phyloP scores from a whole-genome alignment of 2,329 filamentous ascomycete species.

The Ramularia endophylla region DNA sequence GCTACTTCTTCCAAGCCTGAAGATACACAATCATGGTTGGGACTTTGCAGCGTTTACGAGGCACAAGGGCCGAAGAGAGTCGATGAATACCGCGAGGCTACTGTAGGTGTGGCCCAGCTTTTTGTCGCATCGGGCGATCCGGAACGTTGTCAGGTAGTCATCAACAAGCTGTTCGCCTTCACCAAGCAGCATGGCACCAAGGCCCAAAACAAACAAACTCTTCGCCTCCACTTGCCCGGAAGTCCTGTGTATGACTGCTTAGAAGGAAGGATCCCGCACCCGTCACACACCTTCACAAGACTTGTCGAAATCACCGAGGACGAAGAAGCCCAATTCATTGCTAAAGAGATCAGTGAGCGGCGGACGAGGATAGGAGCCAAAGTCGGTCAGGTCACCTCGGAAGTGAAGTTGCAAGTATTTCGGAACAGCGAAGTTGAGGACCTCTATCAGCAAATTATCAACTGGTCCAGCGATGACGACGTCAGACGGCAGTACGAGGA shows the following conservation, averaged over 20 bases:
- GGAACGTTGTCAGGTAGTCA: conserved; percentile 54
- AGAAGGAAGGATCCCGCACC: conserved; percentile 76
- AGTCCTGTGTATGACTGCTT: conserved; percentile 75
- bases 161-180: conserved; percentile 75
- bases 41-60: conserved; percentile 79
- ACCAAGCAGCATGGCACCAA: conserved; percentile 67
- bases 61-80: conserved; percentile 65
- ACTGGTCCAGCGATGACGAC: conserved; percentile 87
- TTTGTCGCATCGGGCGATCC: conserved; percentile 60
- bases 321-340: conserved; percentile 84
- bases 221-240: conserved; percentile 70
- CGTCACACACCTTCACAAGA: conserved; percentile 71
- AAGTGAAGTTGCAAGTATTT: conserved; percentile 84
- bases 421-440: conserved; percentile 68
- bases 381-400: conserved; percentile 72
- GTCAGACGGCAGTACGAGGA: conserved; percentile 80
- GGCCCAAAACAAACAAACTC: conserved; percentile 66
- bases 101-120: conserved; percentile 66
- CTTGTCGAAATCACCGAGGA: conserved; percentile 78
- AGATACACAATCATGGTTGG: conserved; percentile 86
- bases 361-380: conserved; percentile 81
- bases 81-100: conserved; percentile 66
- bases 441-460: conserved; percentile 75
- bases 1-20: conserved; percentile 66
- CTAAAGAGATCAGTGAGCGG: conserved; percentile 81